Base-by-base conservation (phyloP, 225 moss, liverwort and hornwort genomes). In the Straminergon stramineum region DNA sequence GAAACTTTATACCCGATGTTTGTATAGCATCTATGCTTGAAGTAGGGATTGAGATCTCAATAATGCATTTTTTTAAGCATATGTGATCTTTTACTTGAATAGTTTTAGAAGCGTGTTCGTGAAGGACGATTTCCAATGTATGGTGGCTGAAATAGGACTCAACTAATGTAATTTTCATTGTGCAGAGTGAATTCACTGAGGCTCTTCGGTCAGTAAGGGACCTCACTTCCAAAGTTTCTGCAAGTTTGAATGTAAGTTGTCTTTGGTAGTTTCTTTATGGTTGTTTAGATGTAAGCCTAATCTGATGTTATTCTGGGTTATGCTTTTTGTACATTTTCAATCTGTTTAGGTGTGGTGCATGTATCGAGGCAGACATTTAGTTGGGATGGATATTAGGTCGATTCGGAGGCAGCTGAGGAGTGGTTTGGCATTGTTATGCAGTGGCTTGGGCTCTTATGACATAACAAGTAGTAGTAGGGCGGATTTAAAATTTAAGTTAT, bases 141-240 rank as follows among this genome's bases (percentile, higher is more conserved):
- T 41, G 37, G 87, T 79, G 39, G 37, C 90, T 84, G 86, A 84
- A 35, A 34, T 19, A 53, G 48, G 28, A 67, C 57, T 88, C 28
- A 55, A 64, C 22, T 28, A 32, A 63, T 41, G 64, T 74, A 53
- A 17, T 53, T 84, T 58, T 85, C 23, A 35, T 61, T 75, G 22
- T 86, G 86, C 68, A 99, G 98, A 92, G 62, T 82, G 97, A 97
- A 58, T 96, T 91, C 86, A 93, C 92, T 60, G 92, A 96, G 84
- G 97, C 98, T 55, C 94, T 99, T 84, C 93, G 92, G 77, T 96
- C 96, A 84, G 91, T 92, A 34, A 96, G 93, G 86, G 96, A 94
- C 39, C 95, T 99, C 87, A 92, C 97, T 31, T 87, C 93, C 39
- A 90, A 84, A 79, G 75, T 99, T 34, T 97, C 98, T 71, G 74